Conservation (phyloP, 805 yeast genomes). For the Babjeviella inositovora region DNA sequence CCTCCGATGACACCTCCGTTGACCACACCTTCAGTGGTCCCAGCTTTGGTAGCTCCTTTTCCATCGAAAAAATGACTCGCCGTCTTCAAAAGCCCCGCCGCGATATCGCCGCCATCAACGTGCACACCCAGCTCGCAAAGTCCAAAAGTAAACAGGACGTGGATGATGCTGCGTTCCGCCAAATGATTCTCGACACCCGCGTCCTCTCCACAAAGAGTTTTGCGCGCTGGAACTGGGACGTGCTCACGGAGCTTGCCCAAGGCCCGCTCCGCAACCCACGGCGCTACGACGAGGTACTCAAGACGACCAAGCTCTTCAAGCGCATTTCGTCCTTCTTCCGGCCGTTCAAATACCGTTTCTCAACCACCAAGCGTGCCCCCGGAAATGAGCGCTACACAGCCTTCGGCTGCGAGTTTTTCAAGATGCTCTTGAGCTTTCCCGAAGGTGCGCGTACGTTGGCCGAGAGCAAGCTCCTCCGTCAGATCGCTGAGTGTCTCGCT, state of each 20-base stretch:
- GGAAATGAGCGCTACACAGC: slow-evolving; percentile 39
- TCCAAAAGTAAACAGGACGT: slow-evolving; percentile 6
- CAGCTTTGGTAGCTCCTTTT: too few species aligned
- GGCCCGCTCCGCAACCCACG: slow-evolving; percentile 70
- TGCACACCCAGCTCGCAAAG: slow-evolving; percentile 6
- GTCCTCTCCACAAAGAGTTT: slow-evolving; percentile 69
- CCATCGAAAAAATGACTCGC: too few species aligned
- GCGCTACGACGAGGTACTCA: slow-evolving; percentile 61
- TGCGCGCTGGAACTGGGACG: slow-evolving; percentile 78
- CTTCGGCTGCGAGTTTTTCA: slow-evolving; percentile 66
- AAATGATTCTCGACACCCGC: slow-evolving; percentile 47
- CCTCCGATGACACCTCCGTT: too few species aligned
- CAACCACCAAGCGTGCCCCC: slow-evolving; percentile 31
- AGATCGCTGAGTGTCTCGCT: slow-evolving; percentile 77
- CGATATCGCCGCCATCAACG: too few species aligned
- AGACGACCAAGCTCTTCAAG: slow-evolving; percentile 75
- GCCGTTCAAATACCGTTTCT: slow-evolving; percentile 79
- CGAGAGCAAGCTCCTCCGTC: slow-evolving; percentile 71
- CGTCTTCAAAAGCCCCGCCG: too few species aligned
- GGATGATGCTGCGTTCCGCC: slow-evolving; percentile 56
- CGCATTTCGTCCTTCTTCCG: slow-evolving; percentile 74
- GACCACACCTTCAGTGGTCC: too few species aligned
- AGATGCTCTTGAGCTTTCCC: slow-evolving; percentile 38
- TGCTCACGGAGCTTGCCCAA: slow-evolving; percentile 52
- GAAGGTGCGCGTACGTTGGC: slow-evolving; percentile 54